These are phyloP conservation scores for Candida saitoana DNA, from an alignment of 805 yeast species.

Conservation along the genomic window DNA sequence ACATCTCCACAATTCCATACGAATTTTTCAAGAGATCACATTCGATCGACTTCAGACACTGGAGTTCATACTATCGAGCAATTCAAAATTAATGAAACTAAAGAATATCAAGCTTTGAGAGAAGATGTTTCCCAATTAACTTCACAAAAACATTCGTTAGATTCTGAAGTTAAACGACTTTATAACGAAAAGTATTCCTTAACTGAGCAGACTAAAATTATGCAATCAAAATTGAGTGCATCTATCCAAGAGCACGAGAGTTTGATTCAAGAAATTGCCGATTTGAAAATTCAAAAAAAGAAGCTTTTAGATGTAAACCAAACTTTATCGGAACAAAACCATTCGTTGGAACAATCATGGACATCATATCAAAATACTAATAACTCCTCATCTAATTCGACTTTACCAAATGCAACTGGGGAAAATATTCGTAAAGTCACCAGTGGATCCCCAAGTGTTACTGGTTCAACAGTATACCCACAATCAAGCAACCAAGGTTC, in stretches of 20 bases:
- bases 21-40: conserved; percentile 20
- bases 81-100: conserved; percentile 9
- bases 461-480: conserved; percentile 13
- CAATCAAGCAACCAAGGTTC: conserved; percentile 11
- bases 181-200: conserved; percentile 22
- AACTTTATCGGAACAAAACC: conserved; percentile 17
- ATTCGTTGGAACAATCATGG: conserved; percentile 7
- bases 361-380: conserved; percentile 3
- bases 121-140: conserved; percentile 39
- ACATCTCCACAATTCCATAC: conserved; percentile 18
- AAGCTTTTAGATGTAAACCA: conserved; percentile 32
- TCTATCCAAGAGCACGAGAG: conserved; percentile 41
- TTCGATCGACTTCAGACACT: conserved; percentile 44
- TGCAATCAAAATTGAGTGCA: conserved; percentile 38
- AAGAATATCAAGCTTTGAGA: conserved; percentile 15
- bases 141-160: conserved; percentile 17
- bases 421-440: conserved; percentile 3
- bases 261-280: conserved; percentile 48
- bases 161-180: conserved; percentile 23
- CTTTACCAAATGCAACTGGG: conserved; percentile 2
- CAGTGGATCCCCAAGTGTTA: conserved; percentile 11
- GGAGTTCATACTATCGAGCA: conserved; percentile 20
- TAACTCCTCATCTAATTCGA: conserved; percentile 3
- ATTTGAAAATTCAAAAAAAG: conserved; percentile 45
- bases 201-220: conserved; percentile 25